Evolutionary conservation across 2,329 filamentous ascomycete species (phyloP).

Genomic region (Pseudogymnoascus sp.): DNA sequence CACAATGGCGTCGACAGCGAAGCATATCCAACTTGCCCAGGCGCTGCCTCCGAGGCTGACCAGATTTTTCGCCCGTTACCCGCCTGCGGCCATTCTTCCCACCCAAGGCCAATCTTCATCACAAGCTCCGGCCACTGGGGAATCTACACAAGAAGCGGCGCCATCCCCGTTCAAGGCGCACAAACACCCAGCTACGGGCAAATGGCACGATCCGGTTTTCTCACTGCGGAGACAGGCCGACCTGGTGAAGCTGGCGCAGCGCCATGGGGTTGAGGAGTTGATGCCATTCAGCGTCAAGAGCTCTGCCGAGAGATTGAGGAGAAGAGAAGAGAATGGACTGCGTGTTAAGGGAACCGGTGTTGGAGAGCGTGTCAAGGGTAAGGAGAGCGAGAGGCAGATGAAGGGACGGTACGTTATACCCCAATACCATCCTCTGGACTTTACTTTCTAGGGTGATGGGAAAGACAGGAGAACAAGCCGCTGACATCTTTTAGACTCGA

Average conservation of each 20-base stretch:
- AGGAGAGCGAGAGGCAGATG: slow-evolving; percentile 82
- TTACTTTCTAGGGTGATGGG: background rate
- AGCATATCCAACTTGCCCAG: slow-evolving; percentile 51
- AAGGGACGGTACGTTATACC: slow-evolving; percentile 55
- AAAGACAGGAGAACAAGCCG: background rate
- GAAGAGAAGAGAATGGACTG: slow-evolving; percentile 70
- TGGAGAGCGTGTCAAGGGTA: slow-evolving; percentile 90
- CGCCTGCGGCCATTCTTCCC: slow-evolving; percentile 57
- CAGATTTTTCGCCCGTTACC: slow-evolving; percentile 85
- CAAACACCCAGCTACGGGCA: slow-evolving; percentile 70
- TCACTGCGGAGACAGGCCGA: slow-evolving; percentile 85
- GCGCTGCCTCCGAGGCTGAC: slow-evolving; percentile 70
- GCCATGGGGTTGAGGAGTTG: slow-evolving; percentile 73
- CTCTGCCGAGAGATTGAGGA: slow-evolving; percentile 61
- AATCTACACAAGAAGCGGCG: background rate
- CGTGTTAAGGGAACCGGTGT: slow-evolving; percentile 88
- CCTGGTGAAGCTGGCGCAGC: slow-evolving; percentile 74
- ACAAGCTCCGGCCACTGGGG: background rate
- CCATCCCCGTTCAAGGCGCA: slow-evolving; percentile 76
- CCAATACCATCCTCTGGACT: background rate
- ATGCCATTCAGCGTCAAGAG: slow-evolving; percentile 72
- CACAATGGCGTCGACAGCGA: slow-evolving; percentile 18
- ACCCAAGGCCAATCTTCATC: slow-evolving; percentile 12
- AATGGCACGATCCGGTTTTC: slow-evolving; percentile 76
- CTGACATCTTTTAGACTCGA: slow-evolving; percentile 57